These are phyloP conservation scores for Fusarium keratoplasticum DNA, from an alignment of 2,329 filamentous ascomycete genomes.

Conservation along the genomic window DNA sequence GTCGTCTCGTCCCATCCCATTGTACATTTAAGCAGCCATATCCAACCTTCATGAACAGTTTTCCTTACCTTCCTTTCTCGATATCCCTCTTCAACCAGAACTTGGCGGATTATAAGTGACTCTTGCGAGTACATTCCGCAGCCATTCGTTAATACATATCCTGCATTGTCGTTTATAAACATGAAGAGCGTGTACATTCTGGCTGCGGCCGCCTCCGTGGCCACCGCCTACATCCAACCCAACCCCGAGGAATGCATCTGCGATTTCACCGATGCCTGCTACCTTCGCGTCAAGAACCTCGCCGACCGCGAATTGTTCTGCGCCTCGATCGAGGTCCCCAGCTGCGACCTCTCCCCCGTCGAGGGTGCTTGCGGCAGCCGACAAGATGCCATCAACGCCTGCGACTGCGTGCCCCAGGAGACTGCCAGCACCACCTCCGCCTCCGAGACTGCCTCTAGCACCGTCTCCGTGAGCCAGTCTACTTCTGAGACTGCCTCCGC, in stretches of 20 bases:
- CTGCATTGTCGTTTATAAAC: constrained; percentile 42
- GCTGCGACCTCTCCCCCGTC: background rate
- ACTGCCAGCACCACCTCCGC: constrained; percentile 6
- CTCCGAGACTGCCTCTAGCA: constrained; percentile 4
- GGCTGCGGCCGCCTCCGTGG: constrained; percentile 47
- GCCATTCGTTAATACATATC: constrained; percentile 44
- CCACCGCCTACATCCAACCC: background rate
- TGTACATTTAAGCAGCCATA: constrained; percentile 38
- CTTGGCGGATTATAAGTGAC: constrained; percentile 39
- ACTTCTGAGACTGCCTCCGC: background rate
- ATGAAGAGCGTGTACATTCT: constrained; percentile 51
- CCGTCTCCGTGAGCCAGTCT: background rate
- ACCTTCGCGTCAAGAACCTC: background rate
- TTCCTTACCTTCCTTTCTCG: constrained; percentile 22
- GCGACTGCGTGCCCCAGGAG: background rate
- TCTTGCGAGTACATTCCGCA: constrained; percentile 37
- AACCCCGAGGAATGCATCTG: constrained; percentile 13
- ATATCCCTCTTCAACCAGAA: constrained; percentile 31
- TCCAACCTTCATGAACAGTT: constrained; percentile 11
- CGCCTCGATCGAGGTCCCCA: fast-evolving
- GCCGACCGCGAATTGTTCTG: background rate
- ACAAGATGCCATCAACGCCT: background rate
- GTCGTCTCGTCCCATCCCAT: background rate
- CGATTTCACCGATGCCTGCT: constrained; percentile 13
- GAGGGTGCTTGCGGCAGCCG: background rate